A percentile compares a stretch with the other conserved stretches of the same genome.
Evolutionary conservation across 192 early-diverging fungal genomes (phyloP).

Genomic region (Chytriomyces sp.): DNA sequence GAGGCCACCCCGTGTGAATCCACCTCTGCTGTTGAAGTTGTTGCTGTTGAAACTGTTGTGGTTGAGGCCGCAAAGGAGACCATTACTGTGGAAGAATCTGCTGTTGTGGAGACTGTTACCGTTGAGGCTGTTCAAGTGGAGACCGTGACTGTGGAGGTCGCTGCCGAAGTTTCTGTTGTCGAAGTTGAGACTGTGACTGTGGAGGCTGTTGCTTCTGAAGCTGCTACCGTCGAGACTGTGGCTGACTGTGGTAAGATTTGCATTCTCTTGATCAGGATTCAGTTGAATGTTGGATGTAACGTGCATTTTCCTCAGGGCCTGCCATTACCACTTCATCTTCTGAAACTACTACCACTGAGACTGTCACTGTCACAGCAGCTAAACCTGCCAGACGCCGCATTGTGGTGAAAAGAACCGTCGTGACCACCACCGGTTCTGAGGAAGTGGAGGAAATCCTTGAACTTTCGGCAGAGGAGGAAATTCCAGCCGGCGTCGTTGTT

Average conservation of each 20-base stretch:
- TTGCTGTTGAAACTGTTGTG: not conserved
- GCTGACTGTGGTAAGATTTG: too few species aligned
- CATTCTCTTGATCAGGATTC: too few species aligned
- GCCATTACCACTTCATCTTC: too few species aligned
- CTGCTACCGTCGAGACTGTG: not conserved
- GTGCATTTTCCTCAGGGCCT: not conserved
- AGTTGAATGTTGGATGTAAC: too few species aligned
- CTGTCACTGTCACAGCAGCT: not conserved
- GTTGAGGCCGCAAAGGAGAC: not conserved
- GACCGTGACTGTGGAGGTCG: constrained; percentile 7
- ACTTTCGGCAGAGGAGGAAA: not conserved
- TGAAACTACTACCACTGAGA: not conserved
- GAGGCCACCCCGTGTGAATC: not conserved
- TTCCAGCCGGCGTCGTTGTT: not conserved
- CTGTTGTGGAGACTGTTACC: not conserved
- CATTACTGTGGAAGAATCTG: not conserved
- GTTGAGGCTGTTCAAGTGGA: not conserved
- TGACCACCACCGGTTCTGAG: too few species aligned
- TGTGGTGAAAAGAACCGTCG: too few species aligned
- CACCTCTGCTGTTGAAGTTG: not conserved
- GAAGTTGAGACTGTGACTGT: not conserved
- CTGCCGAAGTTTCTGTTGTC: too few species aligned
- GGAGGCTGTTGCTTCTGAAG: not conserved
- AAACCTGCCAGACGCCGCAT: too few species aligned
- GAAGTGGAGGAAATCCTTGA: not conserved